Conservation (phyloP, 83 land plant species). For the Larix sibirica region DNA sequence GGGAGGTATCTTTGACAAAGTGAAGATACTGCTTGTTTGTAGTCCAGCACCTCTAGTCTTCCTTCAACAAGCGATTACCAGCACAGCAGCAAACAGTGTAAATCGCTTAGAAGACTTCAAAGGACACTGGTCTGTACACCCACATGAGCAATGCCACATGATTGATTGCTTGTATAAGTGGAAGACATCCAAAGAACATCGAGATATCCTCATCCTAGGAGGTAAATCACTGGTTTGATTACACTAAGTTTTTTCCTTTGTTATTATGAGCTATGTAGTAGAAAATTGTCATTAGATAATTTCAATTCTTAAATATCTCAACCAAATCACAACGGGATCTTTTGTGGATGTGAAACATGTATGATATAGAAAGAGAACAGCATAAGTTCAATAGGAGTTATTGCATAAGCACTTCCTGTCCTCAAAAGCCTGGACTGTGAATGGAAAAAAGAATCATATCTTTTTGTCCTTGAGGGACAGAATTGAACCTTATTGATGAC, state of each 20-base stretch:
- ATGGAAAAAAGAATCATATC: too few species aligned
- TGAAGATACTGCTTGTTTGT: conserved; percentile 39
- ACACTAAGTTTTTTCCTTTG: neutral
- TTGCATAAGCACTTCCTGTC: neutral
- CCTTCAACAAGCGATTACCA: conserved; percentile 39
- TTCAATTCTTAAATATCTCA: neutral
- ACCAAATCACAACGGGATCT: neutral
- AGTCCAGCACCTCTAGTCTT: conserved; percentile 60
- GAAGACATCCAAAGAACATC: conserved; percentile 24
- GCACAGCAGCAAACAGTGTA: conserved; percentile 26
- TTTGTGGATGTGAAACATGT: neutral
- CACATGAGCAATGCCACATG: conserved; percentile 39
- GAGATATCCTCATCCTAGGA: conserved; percentile 53
- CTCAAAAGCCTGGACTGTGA: too few species aligned
- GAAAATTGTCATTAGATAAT: neutral
- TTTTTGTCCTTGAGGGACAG: too few species aligned
- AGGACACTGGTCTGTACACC: conserved; percentile 53
- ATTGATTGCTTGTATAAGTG: conserved; percentile 35
- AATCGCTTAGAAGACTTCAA: conserved; percentile 44
- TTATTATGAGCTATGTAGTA: neutral
- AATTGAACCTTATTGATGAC: too few species aligned
- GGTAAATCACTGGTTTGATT: conserved; percentile 24
- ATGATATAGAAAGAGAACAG: neutral
- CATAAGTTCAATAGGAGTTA: neutral
- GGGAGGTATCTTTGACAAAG: conserved; percentile 32